Percentiles rank a stretch among this genome's conserved stretches.
Evolutionary conservation across 345 rosid genomes (phyloP).

Genomic region (Eutrema japonicum): DNA sequence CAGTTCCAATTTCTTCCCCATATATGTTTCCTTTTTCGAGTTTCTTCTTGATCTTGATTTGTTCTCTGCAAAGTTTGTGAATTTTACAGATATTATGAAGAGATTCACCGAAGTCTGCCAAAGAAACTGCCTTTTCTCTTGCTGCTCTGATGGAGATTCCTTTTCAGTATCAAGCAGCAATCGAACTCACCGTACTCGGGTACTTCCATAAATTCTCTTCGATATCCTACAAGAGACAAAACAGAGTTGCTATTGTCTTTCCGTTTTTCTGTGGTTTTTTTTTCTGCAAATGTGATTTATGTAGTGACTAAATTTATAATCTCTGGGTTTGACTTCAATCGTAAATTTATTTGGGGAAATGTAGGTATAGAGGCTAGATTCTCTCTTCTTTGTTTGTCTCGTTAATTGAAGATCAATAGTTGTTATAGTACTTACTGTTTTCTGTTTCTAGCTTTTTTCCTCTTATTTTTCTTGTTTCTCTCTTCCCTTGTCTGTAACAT

Average conservation of each 20-base stretch:
- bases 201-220: slow-evolving; percentile 34
- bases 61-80: slow-evolving; percentile 65
- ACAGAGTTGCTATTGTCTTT: slow-evolving; percentile 1
- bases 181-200: slow-evolving; percentile 69
- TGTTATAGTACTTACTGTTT: too few species aligned
- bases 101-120: slow-evolving; percentile 47
- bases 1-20: neutral
- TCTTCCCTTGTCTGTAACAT: too few species aligned
- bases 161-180: slow-evolving; percentile 69
- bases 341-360: too few species aligned
- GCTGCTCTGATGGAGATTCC: slow-evolving; percentile 95
- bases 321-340: too few species aligned
- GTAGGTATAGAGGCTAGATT: too few species aligned
- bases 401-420: too few species aligned
- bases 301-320: too few species aligned
- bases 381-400: too few species aligned
- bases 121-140: slow-evolving; percentile 88
- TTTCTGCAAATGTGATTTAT: too few species aligned
- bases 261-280: neutral
- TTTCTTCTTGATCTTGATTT: slow-evolving; percentile 26
- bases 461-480: too few species aligned
- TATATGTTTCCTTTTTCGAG: neutral
- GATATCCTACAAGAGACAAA: slow-evolving; percentile 7
- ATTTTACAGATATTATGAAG: slow-evolving; percentile 75
- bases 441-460: too few species aligned